phyloP scores from a whole-genome alignment of 257 asterid genomes.

The Scutellaria galericulata region DNA sequence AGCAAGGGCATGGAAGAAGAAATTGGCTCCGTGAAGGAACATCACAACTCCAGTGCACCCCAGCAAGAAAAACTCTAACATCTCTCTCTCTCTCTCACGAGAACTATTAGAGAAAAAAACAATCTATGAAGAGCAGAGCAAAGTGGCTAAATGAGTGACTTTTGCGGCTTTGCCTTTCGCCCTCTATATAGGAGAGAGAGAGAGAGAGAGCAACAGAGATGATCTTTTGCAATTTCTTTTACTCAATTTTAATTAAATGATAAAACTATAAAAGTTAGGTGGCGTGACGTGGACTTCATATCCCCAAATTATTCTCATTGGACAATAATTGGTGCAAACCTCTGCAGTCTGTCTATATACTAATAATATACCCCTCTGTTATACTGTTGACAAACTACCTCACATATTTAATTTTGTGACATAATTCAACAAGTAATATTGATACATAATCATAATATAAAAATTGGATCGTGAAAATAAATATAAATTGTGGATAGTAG shows the following conservation, averaged over 20 bases:
- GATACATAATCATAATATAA: no score
- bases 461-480: no score
- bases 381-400: no score
- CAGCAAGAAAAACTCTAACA: constrained; percentile 62
- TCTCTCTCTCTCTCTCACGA: not conserved
- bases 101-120: not conserved
- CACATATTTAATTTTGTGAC: no score
- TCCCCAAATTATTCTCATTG: constrained; percentile 15
- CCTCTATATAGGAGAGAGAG: not conserved
- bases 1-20: constrained; percentile 62
- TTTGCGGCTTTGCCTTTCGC: not conserved
- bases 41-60: constrained; percentile 76
- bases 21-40: constrained; percentile 69
- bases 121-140: not conserved
- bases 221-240: not conserved
- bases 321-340: constrained; percentile 5
- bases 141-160: no score
- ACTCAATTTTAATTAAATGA: not conserved
- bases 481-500: no score
- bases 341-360: not conserved
- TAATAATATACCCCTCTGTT: no score
- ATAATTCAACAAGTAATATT: no score
- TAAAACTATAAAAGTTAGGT: not conserved
- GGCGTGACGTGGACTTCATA: constrained; percentile 38
- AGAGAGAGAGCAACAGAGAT: not conserved